Evolutionary conservation across 306 rosid species (phyloP).

Genomic region (Erythrophleum fordii): DNA sequence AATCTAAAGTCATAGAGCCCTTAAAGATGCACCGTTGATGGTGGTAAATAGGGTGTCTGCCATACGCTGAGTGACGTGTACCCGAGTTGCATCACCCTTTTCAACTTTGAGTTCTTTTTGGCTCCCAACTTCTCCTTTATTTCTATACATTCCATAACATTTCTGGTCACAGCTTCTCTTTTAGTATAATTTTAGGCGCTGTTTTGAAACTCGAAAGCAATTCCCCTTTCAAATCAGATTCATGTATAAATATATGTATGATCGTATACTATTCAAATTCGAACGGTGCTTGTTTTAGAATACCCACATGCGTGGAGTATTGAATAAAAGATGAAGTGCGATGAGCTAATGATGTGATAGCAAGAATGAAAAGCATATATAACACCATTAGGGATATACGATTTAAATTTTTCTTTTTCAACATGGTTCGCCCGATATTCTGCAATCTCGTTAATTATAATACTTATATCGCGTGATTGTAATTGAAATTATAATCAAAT

Average conservation of each 20-base stretch:
- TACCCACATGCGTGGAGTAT: background rate
- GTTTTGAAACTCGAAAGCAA: background rate
- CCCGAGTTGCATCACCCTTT: conserved; percentile 46
- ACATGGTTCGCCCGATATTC: too few species aligned
- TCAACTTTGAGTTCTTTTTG: too few species aligned
- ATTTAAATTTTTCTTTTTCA: too few species aligned
- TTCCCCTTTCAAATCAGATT: too few species aligned
- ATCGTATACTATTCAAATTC: too few species aligned
- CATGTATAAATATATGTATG: too few species aligned
- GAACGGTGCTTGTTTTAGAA: background rate
- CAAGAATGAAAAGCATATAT: too few species aligned
- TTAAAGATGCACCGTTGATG: conserved; percentile 59
- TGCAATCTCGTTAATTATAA: too few species aligned
- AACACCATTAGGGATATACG: too few species aligned
- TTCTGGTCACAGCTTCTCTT: background rate
- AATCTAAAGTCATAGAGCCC: background rate
- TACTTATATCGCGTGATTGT: too few species aligned
- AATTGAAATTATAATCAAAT: too few species aligned
- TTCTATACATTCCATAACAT: background rate
- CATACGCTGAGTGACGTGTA: conserved; percentile 41
- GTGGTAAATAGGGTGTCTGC: conserved; percentile 69
- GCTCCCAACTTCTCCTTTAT: background rate
- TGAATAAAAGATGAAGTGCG: background rate
- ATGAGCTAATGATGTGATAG: too few species aligned
- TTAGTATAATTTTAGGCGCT: background rate